Evolutionary conservation across 768 basidiomycete genomes (phyloP).

Genomic region (Exidia glandulosa): DNA sequence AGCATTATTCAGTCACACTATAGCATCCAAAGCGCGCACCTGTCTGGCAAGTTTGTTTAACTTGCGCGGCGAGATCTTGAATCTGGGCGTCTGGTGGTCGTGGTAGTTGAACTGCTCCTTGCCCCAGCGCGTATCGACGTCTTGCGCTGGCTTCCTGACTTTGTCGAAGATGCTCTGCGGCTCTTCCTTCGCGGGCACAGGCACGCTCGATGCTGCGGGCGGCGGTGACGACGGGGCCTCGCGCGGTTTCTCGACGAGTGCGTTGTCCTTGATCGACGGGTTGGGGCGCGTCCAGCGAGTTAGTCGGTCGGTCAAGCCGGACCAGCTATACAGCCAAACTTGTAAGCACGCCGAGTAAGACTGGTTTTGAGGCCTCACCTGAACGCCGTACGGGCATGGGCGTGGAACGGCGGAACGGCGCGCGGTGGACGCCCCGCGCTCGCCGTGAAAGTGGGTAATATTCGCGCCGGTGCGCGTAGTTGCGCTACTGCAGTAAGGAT

Average conservation of each 20-base stretch:
- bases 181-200: background rate
- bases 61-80: slow-evolving; percentile 91
- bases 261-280: background rate
- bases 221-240: background rate
- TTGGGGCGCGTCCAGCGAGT: background rate
- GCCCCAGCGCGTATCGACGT: background rate
- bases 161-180: background rate
- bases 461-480: no score
- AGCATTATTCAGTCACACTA: no score
- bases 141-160: background rate
- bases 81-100: slow-evolving; percentile 84
- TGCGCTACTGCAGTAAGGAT: no score
- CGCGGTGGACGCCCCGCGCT: no score
- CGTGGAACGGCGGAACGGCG: no score
- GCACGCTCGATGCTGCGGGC: background rate
- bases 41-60: slow-evolving; percentile 80
- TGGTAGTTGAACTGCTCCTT: slow-evolving; percentile 38
- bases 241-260: background rate
- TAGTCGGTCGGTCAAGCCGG: background rate
- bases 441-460: no score
- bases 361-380: no score
- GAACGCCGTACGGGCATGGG: no score
- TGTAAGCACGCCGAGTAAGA: no score
- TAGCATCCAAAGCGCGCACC: no score
- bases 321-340: background rate